A percentile compares a stretch with the other conserved stretches of the same genome.
phyloP scores from a whole-genome alignment of 148 eudicot species.

The Rhododendron vialii region DNA sequence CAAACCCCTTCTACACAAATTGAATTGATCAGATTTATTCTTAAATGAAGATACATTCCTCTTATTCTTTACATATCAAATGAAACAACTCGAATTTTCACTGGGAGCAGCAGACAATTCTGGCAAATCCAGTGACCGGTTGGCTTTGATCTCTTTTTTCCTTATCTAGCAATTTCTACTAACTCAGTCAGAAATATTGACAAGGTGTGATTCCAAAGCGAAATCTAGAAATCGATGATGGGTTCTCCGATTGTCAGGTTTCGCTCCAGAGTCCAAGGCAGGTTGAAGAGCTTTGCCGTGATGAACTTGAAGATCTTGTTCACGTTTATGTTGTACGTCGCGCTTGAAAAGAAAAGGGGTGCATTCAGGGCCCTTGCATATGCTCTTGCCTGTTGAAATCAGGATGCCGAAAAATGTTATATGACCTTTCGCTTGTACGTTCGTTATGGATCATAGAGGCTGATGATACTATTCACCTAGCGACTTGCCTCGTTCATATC shows the following conservation, averaged over 20 bases:
- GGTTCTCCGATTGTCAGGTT: conserved; percentile 65
- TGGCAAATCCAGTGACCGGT: conserved; percentile 16
- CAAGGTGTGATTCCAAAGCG: neutral
- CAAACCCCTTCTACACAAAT: neutral
- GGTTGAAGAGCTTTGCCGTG: conserved; percentile 60
- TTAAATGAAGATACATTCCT: neutral
- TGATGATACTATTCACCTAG: neutral
- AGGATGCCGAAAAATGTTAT: neutral
- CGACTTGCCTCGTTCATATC: neutral
- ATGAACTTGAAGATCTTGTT: conserved; percentile 62
- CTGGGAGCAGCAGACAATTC: neutral
- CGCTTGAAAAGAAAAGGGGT: conserved; percentile 57
- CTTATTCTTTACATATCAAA: neutral
- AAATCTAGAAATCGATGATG: conserved; percentile 49
- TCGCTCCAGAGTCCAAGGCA: conserved; percentile 54
- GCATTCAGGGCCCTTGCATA: conserved; percentile 60
- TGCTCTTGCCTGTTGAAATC: conserved; percentile 43
- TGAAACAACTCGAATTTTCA: conserved; percentile 20
- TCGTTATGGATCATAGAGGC: neutral
- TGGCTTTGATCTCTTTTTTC: neutral
- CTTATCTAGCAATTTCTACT: neutral
- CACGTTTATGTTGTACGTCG: conserved; percentile 66
- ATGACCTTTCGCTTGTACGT: neutral
- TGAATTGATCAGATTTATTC: neutral
- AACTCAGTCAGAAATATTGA: neutral